A percentile compares a stretch with the other conserved stretches of the same genome.
Evolutionary conservation across 1,284 basidiomycete genomes (phyloP).

Genomic region (Ceratobasidium sp.): DNA sequence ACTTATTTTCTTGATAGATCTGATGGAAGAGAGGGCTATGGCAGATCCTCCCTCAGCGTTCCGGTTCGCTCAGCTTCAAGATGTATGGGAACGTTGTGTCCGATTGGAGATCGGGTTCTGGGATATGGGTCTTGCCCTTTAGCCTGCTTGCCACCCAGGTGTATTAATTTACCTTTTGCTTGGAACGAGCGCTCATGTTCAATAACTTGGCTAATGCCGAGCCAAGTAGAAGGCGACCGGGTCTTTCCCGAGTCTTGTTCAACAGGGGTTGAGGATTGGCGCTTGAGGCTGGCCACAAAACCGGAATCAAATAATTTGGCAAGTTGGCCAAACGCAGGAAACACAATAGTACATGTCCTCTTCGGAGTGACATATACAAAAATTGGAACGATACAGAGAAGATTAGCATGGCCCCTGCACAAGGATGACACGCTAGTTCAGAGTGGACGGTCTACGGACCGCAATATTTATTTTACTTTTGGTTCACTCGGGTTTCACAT

Average conservation of each 20-base stretch:
- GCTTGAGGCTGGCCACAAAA: too few species aligned
- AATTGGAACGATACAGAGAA: too few species aligned
- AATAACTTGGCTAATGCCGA: too few species aligned
- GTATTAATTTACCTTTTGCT: too few species aligned
- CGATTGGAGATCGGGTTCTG: slow-evolving; percentile 88
- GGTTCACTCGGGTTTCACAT: too few species aligned
- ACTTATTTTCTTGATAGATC: slow-evolving; percentile 57
- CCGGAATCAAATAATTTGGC: slow-evolving; percentile 5
- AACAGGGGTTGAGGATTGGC: not conserved
- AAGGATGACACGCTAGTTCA: slow-evolving; percentile 39
- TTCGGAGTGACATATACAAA: too few species aligned
- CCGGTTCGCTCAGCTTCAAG: slow-evolving; percentile 73
- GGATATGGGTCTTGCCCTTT: slow-evolving; percentile 68
- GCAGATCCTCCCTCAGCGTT: slow-evolving; percentile 71
- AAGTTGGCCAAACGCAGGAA: slow-evolving; percentile 8
- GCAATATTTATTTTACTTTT: slow-evolving; percentile 32
- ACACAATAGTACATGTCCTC: slow-evolving; percentile 21
- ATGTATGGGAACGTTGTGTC: slow-evolving; percentile 83
- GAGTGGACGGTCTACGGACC: slow-evolving; percentile 38
- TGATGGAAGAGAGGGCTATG: slow-evolving; percentile 69
- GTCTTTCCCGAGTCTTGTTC: too few species aligned
- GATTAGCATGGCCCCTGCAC: slow-evolving; percentile 33
- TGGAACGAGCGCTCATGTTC: too few species aligned
- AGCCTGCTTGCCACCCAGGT: too few species aligned
- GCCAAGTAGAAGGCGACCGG: too few species aligned